Base-by-base conservation (phyloP, 2,329 filamentous ascomycete genomes). In the Aspergillus ibericus region DNA sequence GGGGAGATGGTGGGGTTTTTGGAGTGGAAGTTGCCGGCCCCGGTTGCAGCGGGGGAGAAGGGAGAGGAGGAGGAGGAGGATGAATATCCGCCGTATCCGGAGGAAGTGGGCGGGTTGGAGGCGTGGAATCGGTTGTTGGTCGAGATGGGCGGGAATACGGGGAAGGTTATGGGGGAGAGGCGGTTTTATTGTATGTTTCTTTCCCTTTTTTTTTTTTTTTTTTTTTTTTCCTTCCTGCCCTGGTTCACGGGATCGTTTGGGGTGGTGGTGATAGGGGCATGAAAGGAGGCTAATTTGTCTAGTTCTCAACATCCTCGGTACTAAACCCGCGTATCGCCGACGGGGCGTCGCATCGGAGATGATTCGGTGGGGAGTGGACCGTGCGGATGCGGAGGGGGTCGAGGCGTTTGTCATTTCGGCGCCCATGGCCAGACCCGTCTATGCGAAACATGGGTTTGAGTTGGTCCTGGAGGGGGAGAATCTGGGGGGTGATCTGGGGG, bases 391-490 rank as follows among this genome's bases (percentile, higher is more conserved):
- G 18, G 70, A 71, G 29, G 68, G 70, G 0, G 36, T 79, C 4
- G 69, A 74, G 18, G 68, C 66, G 2, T 79, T 70, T 38, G 68
- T 80, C 0, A 69, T 75, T 36, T 68, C 76, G 13, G 75, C 74
- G 2, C 63, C 66, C 13, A 66, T 54, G 5, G 78, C 71, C 1
- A 73, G 71, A 51, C 59, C 62, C 1, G 22, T 80, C 34, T 80
- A 80, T 60, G 53, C 69, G 58, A 78, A 69, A 42, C 67, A 69
- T 53, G 76, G 77, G 4, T 80, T 80, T 60, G 63, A 65, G 22
- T 65, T 70, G 10, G 27, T 63, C 35, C 50, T 54, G 16, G 42
- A 18, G 51, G 54, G 38, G 40, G 56, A 59, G 35, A 18, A 53
- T 18, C 18, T 35, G 2, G 47, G 13, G 10, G 60, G 55, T 12